Base-by-base conservation (phyloP, 495 filamentous ascomycete species). In the Podospora appendiculata region DNA sequence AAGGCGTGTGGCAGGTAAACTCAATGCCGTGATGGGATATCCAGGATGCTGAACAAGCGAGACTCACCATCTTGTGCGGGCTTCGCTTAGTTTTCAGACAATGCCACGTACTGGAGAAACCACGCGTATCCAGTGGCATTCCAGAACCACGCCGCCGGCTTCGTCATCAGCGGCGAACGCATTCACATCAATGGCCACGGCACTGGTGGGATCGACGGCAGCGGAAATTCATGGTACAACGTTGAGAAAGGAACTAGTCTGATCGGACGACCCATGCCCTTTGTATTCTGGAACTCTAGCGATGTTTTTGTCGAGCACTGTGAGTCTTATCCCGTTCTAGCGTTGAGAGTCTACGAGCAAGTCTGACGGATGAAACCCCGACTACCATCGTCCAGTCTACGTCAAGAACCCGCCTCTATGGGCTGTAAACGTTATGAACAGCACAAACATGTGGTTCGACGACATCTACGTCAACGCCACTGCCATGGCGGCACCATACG, bases 201-300 rank as follows among this genome's bases (percentile, higher is more conserved):
- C 2, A 80, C 71, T 4, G 77, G 76, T 14, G 74, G 74, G 8
- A 78, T 82, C 50, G 56, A 79, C 48, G 78, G 78, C 32, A 79
- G 79, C 51, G 78, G 79, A 10, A 62, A 77, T 43, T 45, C 62
- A 4, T 77, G 73, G 73, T 75, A 77, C 45, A 66, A 54, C 41
- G 66, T 55, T 13, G 72, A 78, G 56, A 17, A 57, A 16, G 64
- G 57, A 6, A 58, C 50, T 43, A 81, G 78, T 0, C 68, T 71
- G 55, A 68, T 71, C 17, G 76, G 78, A 14, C 64, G 78, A 32
- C 78, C 78, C 1, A 82, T 82, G 78, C 78, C 79, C 1, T 81
- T 83, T 48, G 79, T 83, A 0, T 76, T 77, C 45, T 83, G 79
- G 79, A 83, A 81, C 58, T 74, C 79, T 4, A 75, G 71, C 32